A percentile compares a stretch with the other conserved stretches of the same genome.
Evolutionary conservation across 345 rosid species (phyloP).

Genomic region (Populus euphratica): DNA sequence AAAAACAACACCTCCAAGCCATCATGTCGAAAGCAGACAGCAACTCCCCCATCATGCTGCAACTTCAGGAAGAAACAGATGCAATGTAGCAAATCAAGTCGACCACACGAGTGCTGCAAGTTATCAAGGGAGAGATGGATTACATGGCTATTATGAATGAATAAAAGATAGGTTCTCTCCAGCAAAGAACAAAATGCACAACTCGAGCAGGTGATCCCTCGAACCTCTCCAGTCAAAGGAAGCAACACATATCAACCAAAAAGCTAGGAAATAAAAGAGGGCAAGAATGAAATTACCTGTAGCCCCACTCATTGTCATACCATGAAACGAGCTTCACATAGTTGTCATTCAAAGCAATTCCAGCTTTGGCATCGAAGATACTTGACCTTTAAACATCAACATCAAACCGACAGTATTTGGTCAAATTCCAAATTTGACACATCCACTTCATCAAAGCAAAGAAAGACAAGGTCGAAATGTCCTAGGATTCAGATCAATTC

Average conservation of each 20-base stretch:
- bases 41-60: too few species aligned
- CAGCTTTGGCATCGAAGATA: constrained; percentile 33
- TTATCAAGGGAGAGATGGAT: not conserved
- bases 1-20: not conserved
- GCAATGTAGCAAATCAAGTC: constrained; percentile 19
- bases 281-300: constrained; percentile 16
- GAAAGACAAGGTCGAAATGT: not conserved
- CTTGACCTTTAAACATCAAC: constrained; percentile 15
- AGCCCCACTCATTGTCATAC: constrained; percentile 33
- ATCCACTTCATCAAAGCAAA: not conserved
- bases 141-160: not conserved
- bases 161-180: not conserved
- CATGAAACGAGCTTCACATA: constrained; percentile 22
- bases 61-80: not conserved
- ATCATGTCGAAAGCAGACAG: not conserved
- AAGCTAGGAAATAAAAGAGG: not conserved
- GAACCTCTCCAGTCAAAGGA: not conserved
- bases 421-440: not conserved
- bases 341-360: constrained; percentile 25
- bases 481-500: not conserved
- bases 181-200: not conserved
- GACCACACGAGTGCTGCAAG: constrained; percentile 28
- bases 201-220: not conserved
- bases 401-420: not conserved
- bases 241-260: not conserved